These are phyloP conservation scores for Penicillium flavigenum DNA, from an alignment of 495 filamentous ascomycete species.

Conservation along the genomic window DNA sequence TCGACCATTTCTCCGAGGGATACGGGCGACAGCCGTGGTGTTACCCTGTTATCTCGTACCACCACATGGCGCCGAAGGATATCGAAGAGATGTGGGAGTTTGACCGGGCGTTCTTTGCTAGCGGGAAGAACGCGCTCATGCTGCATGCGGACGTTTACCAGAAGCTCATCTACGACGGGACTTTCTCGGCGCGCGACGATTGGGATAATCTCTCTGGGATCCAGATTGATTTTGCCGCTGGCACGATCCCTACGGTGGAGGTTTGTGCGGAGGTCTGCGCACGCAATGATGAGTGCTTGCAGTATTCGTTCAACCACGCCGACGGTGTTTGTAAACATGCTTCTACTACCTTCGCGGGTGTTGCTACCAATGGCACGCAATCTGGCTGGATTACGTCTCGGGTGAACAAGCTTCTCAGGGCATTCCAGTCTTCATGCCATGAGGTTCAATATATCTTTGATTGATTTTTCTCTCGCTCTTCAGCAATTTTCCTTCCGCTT, in stretches of 20 bases:
- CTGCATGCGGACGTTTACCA: slow-evolving; percentile 39
- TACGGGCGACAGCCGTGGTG: slow-evolving; percentile 49
- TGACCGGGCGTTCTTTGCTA: slow-evolving; percentile 46
- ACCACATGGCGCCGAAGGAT: slow-evolving; percentile 46
- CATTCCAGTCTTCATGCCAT: slow-evolving; percentile 30
- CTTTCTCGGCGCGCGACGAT: slow-evolving; percentile 21
- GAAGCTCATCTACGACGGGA: slow-evolving; percentile 25
- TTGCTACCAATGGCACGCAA: slow-evolving; percentile 22
- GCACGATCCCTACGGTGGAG: slow-evolving; percentile 25
- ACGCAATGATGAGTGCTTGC: slow-evolving; percentile 40
- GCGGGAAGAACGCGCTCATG: slow-evolving; percentile 32
- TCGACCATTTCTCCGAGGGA: slow-evolving; percentile 42
- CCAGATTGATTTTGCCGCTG: slow-evolving; percentile 21
- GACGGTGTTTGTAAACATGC: slow-evolving; percentile 33
- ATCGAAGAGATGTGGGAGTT: slow-evolving; percentile 46
- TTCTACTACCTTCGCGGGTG: slow-evolving; percentile 31
- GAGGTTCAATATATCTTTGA: slow-evolving; percentile 30
- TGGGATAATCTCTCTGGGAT: slow-evolving; percentile 38
- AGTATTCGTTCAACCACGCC: slow-evolving; percentile 38
- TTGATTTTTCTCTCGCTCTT: slow-evolving; percentile 12
- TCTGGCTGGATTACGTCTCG: slow-evolving; percentile 37
- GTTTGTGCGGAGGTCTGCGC: slow-evolving; percentile 40
- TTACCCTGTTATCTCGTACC: slow-evolving; percentile 48
- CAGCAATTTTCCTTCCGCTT: background rate
- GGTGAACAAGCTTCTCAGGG: slow-evolving; percentile 27